Evolutionary conservation across 352 stramenopile genomes (phyloP), one percentile per base, ranked within the genome.

Genomic region (Pythium brassicae): DNA sequence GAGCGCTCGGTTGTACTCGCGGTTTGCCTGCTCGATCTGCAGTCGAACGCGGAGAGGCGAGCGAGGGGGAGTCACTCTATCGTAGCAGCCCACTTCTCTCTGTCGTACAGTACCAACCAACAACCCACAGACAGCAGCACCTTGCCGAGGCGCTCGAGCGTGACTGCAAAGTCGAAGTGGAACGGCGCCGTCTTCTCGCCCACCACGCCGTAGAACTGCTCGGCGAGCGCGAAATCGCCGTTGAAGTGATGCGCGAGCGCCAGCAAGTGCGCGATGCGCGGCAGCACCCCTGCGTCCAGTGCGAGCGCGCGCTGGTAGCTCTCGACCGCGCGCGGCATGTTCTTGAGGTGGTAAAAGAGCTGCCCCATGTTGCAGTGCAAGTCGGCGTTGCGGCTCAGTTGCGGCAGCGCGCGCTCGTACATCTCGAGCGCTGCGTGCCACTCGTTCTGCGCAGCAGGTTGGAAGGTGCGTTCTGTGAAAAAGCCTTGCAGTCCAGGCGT

Each of bases 151-250:
- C 58, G 54, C 53, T 81, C 63, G 22, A 87, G 63, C 23, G 71
- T 77, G 17, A 83, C 72, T 20, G 60, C 76, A 56, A 72, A 83
- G 52, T 87, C 72, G 32, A 79, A 87, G 59, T 79, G 72, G 45
- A 72, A 75, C 17, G 59, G 35, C 14, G 76, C 71, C 1, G 66
- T 68, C 3, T 64, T 25, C 5, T 55, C 32, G 17, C 50, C 22
- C 3, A 72, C 61, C 9, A 62, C 39, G 3, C 59, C 56, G 52
- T 70, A 84, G 49, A 65, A 56, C 15, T 39, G 29, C 32, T 79
- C 72, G 15, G 76, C 74, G 15, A 25, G 46, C 1, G 14, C 35
- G 39, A 68, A 69, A 1, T 80, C 50, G n/a, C 44, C 45, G 9
- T 66, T 53, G 49, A 72, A 61, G 22, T 83, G 63, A 48, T 77